phyloP scores from a whole-genome alignment of 2,329 filamentous ascomycete genomes.

The Grosmannia clavigera region DNA sequence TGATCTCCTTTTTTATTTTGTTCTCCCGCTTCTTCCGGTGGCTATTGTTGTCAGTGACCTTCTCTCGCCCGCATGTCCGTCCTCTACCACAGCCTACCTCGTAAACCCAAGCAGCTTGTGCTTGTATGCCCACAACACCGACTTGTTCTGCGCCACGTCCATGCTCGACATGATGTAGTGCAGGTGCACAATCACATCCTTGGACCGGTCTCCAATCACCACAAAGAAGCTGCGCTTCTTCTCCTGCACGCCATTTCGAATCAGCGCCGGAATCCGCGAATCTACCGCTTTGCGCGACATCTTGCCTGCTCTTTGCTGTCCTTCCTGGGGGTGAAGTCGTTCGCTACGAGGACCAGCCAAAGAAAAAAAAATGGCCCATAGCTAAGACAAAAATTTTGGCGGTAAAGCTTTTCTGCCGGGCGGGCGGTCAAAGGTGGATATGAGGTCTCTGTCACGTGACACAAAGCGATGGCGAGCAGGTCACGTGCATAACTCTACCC shows the following conservation, averaged over 20 bases:
- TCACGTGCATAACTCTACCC: too few species aligned
- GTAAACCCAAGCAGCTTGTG: constrained; percentile 93
- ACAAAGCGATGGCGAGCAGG: neutral
- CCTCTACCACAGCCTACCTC: constrained; percentile 29
- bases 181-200: constrained; percentile 88
- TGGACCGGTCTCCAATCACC: constrained; percentile 83
- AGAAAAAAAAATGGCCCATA: neutral
- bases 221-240: constrained; percentile 99
- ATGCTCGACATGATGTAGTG: constrained; percentile 87
- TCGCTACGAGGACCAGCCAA: neutral
- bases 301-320: constrained; percentile 14
- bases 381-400: constrained; percentile 9
- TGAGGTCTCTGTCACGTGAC: neutral
- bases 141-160: constrained; percentile 69
- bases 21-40: constrained; percentile 96
- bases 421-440: constrained; percentile 8
- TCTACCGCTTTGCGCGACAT: constrained; percentile 57
- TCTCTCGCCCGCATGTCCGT: neutral
- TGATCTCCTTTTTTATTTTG: constrained; percentile 98
- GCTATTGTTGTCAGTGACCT: constrained; percentile 26
- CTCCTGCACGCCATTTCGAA: constrained; percentile 82
- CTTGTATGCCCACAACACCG: constrained; percentile 93
- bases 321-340: neutral
- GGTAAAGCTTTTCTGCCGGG: constrained; percentile 13
- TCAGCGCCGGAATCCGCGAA: constrained; percentile 79